phyloP scores from a whole-genome alignment of 371 early-diverging fungal genomes.

The Umbelopsis sp. region DNA sequence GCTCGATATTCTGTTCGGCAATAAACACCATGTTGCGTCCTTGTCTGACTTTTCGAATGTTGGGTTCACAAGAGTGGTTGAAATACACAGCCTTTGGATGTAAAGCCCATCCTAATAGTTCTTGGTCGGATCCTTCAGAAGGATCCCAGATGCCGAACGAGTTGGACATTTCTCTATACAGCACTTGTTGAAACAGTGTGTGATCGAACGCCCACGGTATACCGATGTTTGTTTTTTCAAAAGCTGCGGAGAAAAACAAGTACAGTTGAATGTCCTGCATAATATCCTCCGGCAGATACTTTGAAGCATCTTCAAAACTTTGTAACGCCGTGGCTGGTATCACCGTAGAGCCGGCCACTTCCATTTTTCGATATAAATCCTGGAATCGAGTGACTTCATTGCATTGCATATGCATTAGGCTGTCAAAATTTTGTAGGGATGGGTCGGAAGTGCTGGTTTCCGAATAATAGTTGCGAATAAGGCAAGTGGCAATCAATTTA shows the following conservation, averaged over 20 bases:
- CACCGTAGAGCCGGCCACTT: neutral
- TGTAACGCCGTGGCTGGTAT: neutral
- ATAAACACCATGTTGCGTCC: constrained; percentile 62
- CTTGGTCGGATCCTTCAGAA: constrained; percentile 27
- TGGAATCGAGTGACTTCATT: constrained; percentile 37
- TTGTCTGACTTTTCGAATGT: constrained; percentile 57
- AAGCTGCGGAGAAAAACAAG: constrained; percentile 21
- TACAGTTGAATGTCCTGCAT: constrained; percentile 34
- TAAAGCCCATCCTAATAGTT: constrained; percentile 66
- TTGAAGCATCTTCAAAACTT: neutral
- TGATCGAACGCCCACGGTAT: constrained; percentile 25
- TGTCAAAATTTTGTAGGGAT: constrained; percentile 22
- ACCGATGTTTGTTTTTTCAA: neutral
- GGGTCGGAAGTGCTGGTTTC: neutral
- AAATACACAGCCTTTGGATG: constrained; percentile 78
- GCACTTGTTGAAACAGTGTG: constrained; percentile 52
- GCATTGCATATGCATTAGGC: constrained; percentile 34
- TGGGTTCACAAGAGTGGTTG: constrained; percentile 81
- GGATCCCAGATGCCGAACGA: constrained; percentile 71
- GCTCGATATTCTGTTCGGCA: constrained; percentile 46
- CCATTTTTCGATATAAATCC: constrained; percentile 16
- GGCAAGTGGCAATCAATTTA: constrained; percentile 35
- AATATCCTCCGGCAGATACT: constrained; percentile 23
- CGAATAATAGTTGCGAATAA: constrained; percentile 27
- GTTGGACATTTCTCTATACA: constrained; percentile 66